A percentile compares a stretch with the other conserved stretches of the same genome.
Evolutionary conservation across 257 asterid species (phyloP).

Genomic region (Rehmannia glutinosa): DNA sequence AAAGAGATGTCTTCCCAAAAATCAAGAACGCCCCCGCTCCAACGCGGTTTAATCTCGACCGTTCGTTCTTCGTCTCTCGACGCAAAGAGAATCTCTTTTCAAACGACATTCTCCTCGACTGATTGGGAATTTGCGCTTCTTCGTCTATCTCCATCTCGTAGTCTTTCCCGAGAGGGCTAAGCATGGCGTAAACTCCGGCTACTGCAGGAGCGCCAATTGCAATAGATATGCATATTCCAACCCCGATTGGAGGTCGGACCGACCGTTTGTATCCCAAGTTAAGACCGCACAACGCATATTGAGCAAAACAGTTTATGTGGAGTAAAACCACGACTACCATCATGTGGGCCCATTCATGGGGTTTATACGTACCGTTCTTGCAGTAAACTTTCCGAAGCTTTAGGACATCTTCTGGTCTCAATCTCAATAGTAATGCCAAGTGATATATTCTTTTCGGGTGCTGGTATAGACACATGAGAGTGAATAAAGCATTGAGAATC

Average conservation of each 20-base stretch:
- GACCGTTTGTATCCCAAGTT: slow-evolving; percentile 54
- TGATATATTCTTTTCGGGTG: slow-evolving; percentile 66
- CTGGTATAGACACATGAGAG: slow-evolving; percentile 68
- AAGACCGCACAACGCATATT: slow-evolving; percentile 57
- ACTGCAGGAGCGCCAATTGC: slow-evolving; percentile 79
- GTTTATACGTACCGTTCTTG: slow-evolving; percentile 53
- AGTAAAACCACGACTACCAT: slow-evolving; percentile 51
- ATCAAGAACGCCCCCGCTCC: slow-evolving; percentile 91
- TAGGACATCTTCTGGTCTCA: slow-evolving; percentile 40
- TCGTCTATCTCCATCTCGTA: slow-evolving; percentile 19
- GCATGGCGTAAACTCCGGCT: slow-evolving; percentile 66
- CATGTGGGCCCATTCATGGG: slow-evolving; percentile 64
- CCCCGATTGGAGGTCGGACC: slow-evolving; percentile 71
- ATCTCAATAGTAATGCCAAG: slow-evolving; percentile 44
- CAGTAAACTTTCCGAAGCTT: slow-evolving; percentile 50
- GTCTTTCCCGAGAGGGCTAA: slow-evolving; percentile 85
- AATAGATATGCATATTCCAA: slow-evolving; percentile 57
- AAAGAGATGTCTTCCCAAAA: slow-evolving; percentile 85
- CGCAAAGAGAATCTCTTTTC: slow-evolving; percentile 60
- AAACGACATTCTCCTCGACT: slow-evolving; percentile 44
- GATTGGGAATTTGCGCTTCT: slow-evolving; percentile 21
- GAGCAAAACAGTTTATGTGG: slow-evolving; percentile 54
- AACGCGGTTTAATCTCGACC: slow-evolving; percentile 48
- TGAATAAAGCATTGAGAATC: slow-evolving; percentile 68
- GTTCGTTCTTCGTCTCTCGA: slow-evolving; percentile 31